These are phyloP conservation scores for Capsicum rhomboideum DNA, from an alignment of 257 asterid species.

Conservation along the genomic window DNA sequence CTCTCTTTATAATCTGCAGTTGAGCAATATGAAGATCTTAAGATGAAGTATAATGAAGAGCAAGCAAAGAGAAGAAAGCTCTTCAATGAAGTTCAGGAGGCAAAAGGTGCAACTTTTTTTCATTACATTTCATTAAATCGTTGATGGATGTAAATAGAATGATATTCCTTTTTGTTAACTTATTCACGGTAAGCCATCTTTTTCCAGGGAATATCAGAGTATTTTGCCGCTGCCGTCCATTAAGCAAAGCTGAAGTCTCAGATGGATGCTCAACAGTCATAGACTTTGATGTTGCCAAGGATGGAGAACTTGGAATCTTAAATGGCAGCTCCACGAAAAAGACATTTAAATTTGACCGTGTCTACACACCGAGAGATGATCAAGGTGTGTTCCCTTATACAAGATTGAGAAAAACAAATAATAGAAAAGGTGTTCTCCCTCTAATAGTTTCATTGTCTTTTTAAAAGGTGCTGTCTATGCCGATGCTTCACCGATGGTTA, in stretches of 20 bases:
- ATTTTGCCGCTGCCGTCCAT: constrained; percentile 95
- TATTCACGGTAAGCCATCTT: neutral
- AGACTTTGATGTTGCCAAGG: constrained; percentile 84
- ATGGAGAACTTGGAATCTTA: constrained; percentile 83
- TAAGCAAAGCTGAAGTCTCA: constrained; percentile 60
- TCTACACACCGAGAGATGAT: constrained; percentile 83
- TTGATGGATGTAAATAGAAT: neutral
- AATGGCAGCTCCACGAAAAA: constrained; percentile 51
- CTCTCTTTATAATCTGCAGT: constrained; percentile 41
- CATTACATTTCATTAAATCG: neutral
- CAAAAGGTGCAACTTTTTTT: constrained; percentile 50
- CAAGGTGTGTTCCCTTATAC: constrained; percentile 62
- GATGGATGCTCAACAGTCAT: constrained; percentile 62
- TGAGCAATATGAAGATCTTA: constrained; percentile 91
- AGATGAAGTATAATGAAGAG: constrained; percentile 83
- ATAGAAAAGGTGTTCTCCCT: neutral
- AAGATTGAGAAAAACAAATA: neutral
- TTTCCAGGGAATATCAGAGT: constrained; percentile 90
- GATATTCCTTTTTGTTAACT: neutral
- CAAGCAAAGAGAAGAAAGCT: constrained; percentile 86
- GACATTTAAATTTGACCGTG: constrained; percentile 77
- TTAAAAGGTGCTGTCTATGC: constrained; percentile 77
- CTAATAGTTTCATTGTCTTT: neutral
- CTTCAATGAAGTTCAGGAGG: constrained; percentile 85
- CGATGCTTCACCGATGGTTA: constrained; percentile 92